Base-by-base conservation (phyloP, 768 basidiomycete species). In the Trametes cubensis region DNA sequence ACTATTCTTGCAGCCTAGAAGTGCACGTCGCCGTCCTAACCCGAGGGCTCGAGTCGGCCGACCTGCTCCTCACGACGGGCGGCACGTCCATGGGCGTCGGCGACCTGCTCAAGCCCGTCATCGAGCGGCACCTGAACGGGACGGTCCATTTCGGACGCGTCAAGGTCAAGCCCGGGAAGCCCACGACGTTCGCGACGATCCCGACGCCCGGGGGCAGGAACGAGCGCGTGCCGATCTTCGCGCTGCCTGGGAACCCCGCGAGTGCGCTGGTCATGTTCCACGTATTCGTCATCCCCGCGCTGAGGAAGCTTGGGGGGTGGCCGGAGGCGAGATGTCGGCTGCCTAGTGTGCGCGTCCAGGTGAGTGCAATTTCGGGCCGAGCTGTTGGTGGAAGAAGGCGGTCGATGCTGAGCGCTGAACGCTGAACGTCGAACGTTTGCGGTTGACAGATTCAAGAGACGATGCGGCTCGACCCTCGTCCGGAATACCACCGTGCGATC, bases 61-160 rank as follows among this genome's bases (percentile, higher is more conserved):
- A 95, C 69, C 73, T 96, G 8, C 71, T 96, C 15, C 75, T 95
- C 13, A 90, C 91, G 0, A 96, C 94, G 1, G 94, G 94, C 13
- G 94, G 94, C 4, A 94, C 94, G 4, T 93, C 91, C 2, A 95
- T 95, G 94, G 94, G 94, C 0, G 83, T 93, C 2, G 86, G 85
- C 0, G 94, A 95, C 72, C 80, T 95, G 21, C 75, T 96, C 42
- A 95, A 95, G 73, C 94, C 94, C 1, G 84, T 94, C 60, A 88
- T 96, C 58, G 94, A 96, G 73, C 84, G 86, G 17, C 81, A 88
- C 45, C 82, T 95, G 58, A 72, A 78, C 18, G 94, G 93, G 0
- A 87, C 81, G 7, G 80, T 94, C 5, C 92, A 95, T 69, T 95
- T 96, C 70, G 94, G 94, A 1, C 82, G 93, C 8, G 90, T 95